These are phyloP conservation scores for Bruguiera gymnorhiza DNA, from an alignment of 345 rosid genomes.

Conservation along the genomic window DNA sequence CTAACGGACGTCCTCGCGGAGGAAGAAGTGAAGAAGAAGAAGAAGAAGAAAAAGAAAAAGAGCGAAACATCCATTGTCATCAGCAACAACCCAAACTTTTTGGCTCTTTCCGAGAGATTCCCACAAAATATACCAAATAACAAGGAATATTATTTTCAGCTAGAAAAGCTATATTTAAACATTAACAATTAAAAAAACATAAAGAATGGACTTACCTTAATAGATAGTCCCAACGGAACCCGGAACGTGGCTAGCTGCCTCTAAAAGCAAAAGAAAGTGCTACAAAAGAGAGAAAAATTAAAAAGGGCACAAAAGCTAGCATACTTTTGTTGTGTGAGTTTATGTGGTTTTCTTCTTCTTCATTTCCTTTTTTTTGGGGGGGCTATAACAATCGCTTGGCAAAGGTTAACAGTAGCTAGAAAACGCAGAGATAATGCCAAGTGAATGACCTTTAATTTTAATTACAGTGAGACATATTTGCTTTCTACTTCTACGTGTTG, in stretches of 20 bases:
- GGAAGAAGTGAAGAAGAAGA: constrained; percentile 5
- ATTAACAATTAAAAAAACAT: neutral
- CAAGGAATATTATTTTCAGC: neutral
- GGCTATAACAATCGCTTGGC: neutral
- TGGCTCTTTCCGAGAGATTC: neutral
- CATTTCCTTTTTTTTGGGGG: too few relatives aligned
- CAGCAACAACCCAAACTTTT: constrained; percentile 6
- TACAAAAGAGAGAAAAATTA: neutral
- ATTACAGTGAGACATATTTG: too few relatives aligned
- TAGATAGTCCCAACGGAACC: neutral
- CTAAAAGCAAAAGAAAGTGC: constrained; percentile 1
- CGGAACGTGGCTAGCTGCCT: neutral
- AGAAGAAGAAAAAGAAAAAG: neutral
- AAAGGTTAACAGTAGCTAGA: too few relatives aligned
- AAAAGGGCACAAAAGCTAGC: neutral
- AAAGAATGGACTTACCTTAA: constrained; percentile 7
- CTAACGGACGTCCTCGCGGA: constrained; percentile 24
- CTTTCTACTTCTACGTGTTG: neutral
- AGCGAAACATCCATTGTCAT: neutral
- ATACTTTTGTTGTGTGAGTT: too few relatives aligned
- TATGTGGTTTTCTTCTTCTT: too few relatives aligned
- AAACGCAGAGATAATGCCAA: too few relatives aligned
- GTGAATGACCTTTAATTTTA: too few relatives aligned
- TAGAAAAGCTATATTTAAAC: neutral
- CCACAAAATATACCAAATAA: neutral